Percentiles rank a stretch among this genome's conserved stretches.
Conservation (phyloP, 805 yeast genomes). For the Priceomyces castillae region DNA sequence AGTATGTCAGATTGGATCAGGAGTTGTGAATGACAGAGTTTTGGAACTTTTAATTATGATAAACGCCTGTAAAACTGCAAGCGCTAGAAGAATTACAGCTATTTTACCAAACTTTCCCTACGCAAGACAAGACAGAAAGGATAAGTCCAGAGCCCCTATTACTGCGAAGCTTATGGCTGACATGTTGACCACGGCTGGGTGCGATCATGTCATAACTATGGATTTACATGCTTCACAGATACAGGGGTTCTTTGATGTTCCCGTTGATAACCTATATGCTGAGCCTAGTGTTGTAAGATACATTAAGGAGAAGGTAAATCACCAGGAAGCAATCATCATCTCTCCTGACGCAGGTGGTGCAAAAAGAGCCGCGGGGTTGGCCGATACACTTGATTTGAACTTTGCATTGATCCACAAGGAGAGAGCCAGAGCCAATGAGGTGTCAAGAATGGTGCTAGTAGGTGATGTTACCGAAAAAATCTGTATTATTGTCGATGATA, state of each 20-base stretch:
- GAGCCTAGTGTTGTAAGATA: conserved; percentile 88
- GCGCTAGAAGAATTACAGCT: conserved; percentile 91
- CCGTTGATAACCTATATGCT: conserved; percentile 93
- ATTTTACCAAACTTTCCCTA: conserved; percentile 95
- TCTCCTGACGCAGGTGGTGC: conserved; percentile 99
- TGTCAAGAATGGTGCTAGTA: conserved; percentile 89
- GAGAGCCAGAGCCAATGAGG: conserved; percentile 92
- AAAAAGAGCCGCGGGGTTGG: conserved; percentile 90
- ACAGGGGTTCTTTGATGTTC: conserved; percentile 93
- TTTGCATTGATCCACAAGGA: conserved; percentile 97
- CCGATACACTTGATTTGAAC: conserved; percentile 86
- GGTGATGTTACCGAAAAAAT: conserved; percentile 87
- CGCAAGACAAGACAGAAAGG: conserved; percentile 96
- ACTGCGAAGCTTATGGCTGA: conserved; percentile 94
- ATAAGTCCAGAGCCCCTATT: conserved; percentile 92
- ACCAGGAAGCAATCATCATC: conserved; percentile 68
- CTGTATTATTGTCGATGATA: conserved; percentile 89
- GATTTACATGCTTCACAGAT: conserved; percentile 97
- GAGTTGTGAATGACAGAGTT: conserved; percentile 77
- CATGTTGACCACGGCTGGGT: conserved; percentile 88
- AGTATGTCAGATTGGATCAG: conserved; percentile 76
- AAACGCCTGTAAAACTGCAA: conserved; percentile 94
- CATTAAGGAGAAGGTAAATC: conserved; percentile 60
- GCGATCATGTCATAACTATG: conserved; percentile 94
- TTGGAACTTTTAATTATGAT: conserved; percentile 88